Evolutionary conservation across 257 asterid genomes (phyloP).

Genomic region (Gardenia jasminoides): DNA sequence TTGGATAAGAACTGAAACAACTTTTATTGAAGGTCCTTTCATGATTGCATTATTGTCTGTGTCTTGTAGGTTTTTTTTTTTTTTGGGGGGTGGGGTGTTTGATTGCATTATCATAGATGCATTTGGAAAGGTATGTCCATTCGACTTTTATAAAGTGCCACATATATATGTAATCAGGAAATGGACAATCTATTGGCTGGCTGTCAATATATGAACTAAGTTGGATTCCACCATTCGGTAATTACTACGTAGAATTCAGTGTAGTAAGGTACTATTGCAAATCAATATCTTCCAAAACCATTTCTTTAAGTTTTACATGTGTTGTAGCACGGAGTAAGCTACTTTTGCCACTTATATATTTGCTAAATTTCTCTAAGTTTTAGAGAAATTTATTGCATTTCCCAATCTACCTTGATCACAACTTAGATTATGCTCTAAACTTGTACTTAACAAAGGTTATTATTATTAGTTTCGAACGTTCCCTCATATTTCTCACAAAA

Average conservation of each 20-base stretch:
- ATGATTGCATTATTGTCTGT: too few relatives aligned
- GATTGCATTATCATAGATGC: slow-evolving; percentile 13
- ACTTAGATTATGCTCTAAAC: too few relatives aligned
- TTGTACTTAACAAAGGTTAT: too few relatives aligned
- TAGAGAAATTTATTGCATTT: not conserved
- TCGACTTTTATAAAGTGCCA: slow-evolving; percentile 8
- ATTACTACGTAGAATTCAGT: not conserved
- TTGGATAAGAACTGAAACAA: too few relatives aligned
- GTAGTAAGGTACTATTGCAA: not conserved
- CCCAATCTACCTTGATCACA: too few relatives aligned
- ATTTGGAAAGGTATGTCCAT: not conserved
- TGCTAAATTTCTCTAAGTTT: too few relatives aligned
- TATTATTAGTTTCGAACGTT: too few relatives aligned
- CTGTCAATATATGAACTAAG: not conserved
- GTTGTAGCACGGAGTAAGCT: not conserved
- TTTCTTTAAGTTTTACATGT: not conserved
- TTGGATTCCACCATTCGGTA: not conserved
- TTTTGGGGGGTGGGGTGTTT: too few relatives aligned
- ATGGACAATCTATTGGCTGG: not conserved
- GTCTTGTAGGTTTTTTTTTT: too few relatives aligned
- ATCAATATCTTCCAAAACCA: not conserved
- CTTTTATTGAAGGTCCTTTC: too few relatives aligned
- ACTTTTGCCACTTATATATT: too few relatives aligned
- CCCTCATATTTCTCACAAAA: too few relatives aligned
- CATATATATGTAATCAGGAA: not conserved